These are phyloP conservation scores for Candida schatavii DNA, from an alignment of 805 yeast species.

Conservation along the genomic window DNA sequence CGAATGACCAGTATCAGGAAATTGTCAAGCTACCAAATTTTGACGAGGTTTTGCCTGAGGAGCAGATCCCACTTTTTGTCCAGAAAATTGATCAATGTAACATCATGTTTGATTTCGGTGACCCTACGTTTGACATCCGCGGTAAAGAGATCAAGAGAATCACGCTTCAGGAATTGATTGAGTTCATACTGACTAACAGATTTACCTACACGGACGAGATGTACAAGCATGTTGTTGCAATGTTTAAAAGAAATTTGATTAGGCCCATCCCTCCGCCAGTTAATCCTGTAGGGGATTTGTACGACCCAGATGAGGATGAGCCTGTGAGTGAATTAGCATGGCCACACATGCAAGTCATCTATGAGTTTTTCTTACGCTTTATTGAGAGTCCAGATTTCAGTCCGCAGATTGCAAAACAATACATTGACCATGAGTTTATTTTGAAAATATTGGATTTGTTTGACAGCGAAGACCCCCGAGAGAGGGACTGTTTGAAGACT, in stretches of 20 bases:
- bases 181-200: constrained; percentile 78
- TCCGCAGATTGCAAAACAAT: constrained; percentile 89
- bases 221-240: constrained; percentile 81
- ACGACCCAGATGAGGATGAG: constrained; percentile 98
- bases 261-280: constrained; percentile 98
- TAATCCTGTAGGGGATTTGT: constrained; percentile 93
- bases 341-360: constrained; percentile 98
- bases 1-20: constrained; percentile 39
- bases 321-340: constrained; percentile 95
- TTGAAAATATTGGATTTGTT: constrained; percentile 79
- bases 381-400: constrained; percentile 94
- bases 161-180: constrained; percentile 85
- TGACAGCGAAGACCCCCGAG: constrained; percentile 95
- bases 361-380: constrained; percentile 89
- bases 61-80: constrained; percentile 73
- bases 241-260: constrained; percentile 87
- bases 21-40: constrained; percentile 79
- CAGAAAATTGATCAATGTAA: constrained; percentile 93
- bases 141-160: constrained; percentile 90
- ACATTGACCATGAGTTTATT: constrained; percentile 88
- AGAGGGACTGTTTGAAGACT: constrained; percentile 91
- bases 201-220: constrained; percentile 86
- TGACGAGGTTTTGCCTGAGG: constrained; percentile 80
- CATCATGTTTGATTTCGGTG: constrained; percentile 89
- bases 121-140: constrained; percentile 85